Percentiles rank a stretch among this genome's conserved stretches.
These are phyloP conservation scores for Coelastrella sp. DNA, from an alignment of 139 green algal species.

Conservation along the genomic window DNA sequence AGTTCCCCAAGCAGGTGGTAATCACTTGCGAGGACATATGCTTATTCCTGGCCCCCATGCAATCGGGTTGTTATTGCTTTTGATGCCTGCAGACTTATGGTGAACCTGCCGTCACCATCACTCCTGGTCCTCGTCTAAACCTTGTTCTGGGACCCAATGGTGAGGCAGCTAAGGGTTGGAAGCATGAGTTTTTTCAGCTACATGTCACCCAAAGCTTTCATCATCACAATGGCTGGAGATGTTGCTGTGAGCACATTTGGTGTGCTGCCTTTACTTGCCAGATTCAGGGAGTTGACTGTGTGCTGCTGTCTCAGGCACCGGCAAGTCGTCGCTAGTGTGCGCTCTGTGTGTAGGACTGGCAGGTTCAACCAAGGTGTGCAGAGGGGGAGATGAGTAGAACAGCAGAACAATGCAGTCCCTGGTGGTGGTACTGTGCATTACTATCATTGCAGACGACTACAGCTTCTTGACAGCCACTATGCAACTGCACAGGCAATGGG, in stretches of 20 bases:
- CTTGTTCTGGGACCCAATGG: conserved; percentile 96
- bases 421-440: too few species aligned
- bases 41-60: not conserved
- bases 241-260: not conserved
- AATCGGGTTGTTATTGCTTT: not conserved
- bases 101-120: conserved; percentile 64
- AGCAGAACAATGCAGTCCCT: not conserved
- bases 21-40: too few species aligned
- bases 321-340: conserved; percentile 95
- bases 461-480: too few species aligned
- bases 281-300: too few species aligned
- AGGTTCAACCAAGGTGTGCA: conserved; percentile 65
- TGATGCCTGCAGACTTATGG: conserved; percentile 78
- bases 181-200: too few species aligned
- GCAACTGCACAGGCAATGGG: too few species aligned
- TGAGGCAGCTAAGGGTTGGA: conserved; percentile 37
- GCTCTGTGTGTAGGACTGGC: conserved; percentile 90
- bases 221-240: not conserved
- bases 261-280: too few species aligned
- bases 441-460: too few species aligned
- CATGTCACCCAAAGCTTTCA: too few species aligned
- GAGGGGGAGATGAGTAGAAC: not conserved
- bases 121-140: conserved; percentile 88
- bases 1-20: too few species aligned
- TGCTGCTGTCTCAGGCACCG: conserved; percentile 74